Percentiles rank a stretch among this genome's conserved stretches.
Evolutionary conservation across 441 rosid species (phyloP).

Genomic region (Euphorbia celastroides): DNA sequence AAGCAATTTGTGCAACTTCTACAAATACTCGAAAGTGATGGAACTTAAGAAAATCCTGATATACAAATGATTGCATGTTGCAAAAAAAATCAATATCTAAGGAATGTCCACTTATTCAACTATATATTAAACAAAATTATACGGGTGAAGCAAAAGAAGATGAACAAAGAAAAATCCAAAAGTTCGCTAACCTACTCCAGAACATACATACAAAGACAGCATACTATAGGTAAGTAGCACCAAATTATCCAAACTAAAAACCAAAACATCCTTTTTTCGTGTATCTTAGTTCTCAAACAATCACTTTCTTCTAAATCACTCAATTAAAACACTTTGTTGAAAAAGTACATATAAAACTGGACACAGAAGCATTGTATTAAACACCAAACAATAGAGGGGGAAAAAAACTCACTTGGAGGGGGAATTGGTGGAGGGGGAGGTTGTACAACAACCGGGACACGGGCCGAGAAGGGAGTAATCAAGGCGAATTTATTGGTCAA

Average conservation of each 20-base stretch:
- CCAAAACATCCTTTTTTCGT: background rate
- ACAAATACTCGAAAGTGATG: too few species aligned
- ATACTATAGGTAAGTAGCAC: background rate
- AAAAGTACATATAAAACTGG: background rate
- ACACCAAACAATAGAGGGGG: background rate
- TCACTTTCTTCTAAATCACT: background rate
- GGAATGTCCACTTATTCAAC: background rate
- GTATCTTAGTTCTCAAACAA: background rate
- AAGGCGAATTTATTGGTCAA: slow-evolving; percentile 41
- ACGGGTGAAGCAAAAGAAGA: background rate
- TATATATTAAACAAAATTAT: background rate
- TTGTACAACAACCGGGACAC: slow-evolving; percentile 26
- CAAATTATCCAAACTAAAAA: background rate
- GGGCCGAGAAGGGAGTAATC: slow-evolving; percentile 28
- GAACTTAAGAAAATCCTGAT: background rate
- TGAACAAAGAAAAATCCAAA: background rate
- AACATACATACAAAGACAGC: background rate
- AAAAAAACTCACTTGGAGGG: slow-evolving; percentile 43
- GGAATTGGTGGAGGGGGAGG: slow-evolving; percentile 50
- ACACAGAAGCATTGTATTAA: background rate
- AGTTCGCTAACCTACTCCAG: background rate
- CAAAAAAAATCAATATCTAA: background rate
- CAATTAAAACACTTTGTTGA: background rate
- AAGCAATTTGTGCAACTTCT: background rate
- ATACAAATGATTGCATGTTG: background rate